These are phyloP conservation scores for Microbotryum lychnidis-dioicae DNA, from an alignment of 1,284 basidiomycete species.

Conservation along the genomic window DNA sequence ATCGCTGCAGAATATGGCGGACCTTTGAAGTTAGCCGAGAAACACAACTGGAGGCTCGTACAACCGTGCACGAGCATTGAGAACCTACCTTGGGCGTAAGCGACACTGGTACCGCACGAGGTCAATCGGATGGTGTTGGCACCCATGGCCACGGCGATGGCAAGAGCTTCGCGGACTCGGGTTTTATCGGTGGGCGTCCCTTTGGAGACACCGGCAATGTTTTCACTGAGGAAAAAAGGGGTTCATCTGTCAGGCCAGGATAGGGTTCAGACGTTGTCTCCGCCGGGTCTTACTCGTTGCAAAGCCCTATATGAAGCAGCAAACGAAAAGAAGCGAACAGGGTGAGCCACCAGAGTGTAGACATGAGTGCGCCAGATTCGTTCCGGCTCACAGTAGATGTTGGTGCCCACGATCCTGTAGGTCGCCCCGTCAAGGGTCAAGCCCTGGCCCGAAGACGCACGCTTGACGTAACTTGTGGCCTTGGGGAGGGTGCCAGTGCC, in stretches of 20 bases:
- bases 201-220: neutral
- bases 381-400: constrained; percentile 3
- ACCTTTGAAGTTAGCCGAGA: too few relatives aligned
- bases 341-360: neutral
- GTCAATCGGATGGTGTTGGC: constrained; percentile 15
- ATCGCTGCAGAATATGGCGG: too few relatives aligned
- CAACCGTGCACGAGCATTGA: too few relatives aligned
- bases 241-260: too few relatives aligned
- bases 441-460: neutral
- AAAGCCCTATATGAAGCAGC: constrained; percentile 12
- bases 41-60: too few relatives aligned
- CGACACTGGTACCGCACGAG: constrained; percentile 17
- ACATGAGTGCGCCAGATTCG: too few relatives aligned
- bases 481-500: constrained; percentile 17
- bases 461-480: constrained; percentile 14
- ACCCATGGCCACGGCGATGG: constrained; percentile 27
- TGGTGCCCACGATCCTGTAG: constrained; percentile 25
- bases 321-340: neutral
- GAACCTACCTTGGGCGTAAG: too few relatives aligned
- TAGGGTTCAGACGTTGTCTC: too few relatives aligned
- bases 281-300: constrained; percentile 8
- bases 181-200: constrained; percentile 22
- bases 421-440: constrained; percentile 4
- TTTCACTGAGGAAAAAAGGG: neutral
- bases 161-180: constrained; percentile 20